Base-by-base conservation (phyloP, 2,329 filamentous ascomycete genomes). In the Geosmithia morbida region DNA sequence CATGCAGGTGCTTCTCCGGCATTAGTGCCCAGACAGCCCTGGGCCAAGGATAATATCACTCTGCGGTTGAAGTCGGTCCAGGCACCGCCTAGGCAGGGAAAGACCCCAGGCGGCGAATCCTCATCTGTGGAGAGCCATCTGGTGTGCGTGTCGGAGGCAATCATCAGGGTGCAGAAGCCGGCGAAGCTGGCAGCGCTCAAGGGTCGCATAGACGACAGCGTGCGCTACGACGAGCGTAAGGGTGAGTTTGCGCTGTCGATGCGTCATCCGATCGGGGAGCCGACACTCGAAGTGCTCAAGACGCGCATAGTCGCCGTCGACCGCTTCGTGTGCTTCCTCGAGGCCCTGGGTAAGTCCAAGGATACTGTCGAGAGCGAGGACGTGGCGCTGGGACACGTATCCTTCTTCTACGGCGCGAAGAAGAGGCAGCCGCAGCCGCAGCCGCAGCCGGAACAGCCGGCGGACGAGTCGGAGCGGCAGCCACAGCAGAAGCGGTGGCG, bases 301-400 rank as follows among this genome's bases (percentile, higher is more conserved):
- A 67, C 72, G 46, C 72, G 80, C 26, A 67, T 88, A 43, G 73
- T 77, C 53, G 75, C 79, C 13, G 75, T 92, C 49, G 78, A 85
- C 55, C 76, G 82, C 18, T 70, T 92, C 26, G 79, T 87, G 40
- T 74, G 75, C 42, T 86, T 85, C 55, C 69, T 87, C 22, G 74
- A 79, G 43, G 78, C 81, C 1, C 74, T 89, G 51, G 68, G 77
- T 48, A 66, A 69, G 51, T 69, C 75, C 53, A 66, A 68, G 44
- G 69, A 69, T 16, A 69, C 72, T 46, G 72, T 85, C 37, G 66
- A 67, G 42, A 74, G 75, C 57, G 72, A 81, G 53, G 66, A 72
- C 41, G 70, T 83, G 48, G 78, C 75, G 16, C 67, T 90, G 48
- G 68, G 69, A 53, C 69, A 75, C 51, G 72, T 92, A 6, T 66